Evolutionary conservation across 2,329 filamentous ascomycete genomes (phyloP), one percentile per base, ranked within the genome.

Genomic region (Niveomyces coronatus): DNA sequence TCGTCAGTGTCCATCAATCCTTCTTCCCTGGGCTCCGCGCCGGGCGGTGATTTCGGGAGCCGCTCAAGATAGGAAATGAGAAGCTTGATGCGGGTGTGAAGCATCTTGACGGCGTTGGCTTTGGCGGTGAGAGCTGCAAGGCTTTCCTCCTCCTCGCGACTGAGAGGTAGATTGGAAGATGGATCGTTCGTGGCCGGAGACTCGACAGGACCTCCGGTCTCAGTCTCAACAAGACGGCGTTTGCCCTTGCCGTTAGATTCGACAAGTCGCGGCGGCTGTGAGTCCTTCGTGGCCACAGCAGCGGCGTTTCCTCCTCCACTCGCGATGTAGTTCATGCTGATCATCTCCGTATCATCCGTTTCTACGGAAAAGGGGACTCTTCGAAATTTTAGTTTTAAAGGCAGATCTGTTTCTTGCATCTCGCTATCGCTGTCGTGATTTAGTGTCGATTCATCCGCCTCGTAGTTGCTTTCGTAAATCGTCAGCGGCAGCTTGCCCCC

Each of bases 271-370:
- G 53, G 53, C 3, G 56, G 54, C n/a, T 62, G 54, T 40, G 67
- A 65, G 40, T 67, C 64, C 49, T 60, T 63, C 39, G 50, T 46
- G 9, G 50, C 47, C 19, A 76, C 64, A 22, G 76, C 76, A 9
- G 82, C 79, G 17, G 87, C 88, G 52, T 85, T 89, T 33, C 84
- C 85, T 32, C 83, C 84, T 27, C 84, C 85, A 37, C 81, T 79
- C 1, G 89, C 88, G 15, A 98, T 82, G 47, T 88, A 94, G 59
- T 95, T 87, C 52, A 98, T 85, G 49, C 85, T 84, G 47, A 98
- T 96, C 87, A 95, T 95, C 60, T 98, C 91, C 1, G 88, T 88
- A 58, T 96, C 88, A 9, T 85, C 86, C 0, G 88, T 94, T 62
- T 96, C 91, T 2, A 96, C 79, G 0, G 82, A 82, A 58, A 91